These are phyloP conservation scores for Biscogniauxia mediterranea DNA, from an alignment of 2,329 filamentous ascomycete species.

Conservation along the genomic window DNA sequence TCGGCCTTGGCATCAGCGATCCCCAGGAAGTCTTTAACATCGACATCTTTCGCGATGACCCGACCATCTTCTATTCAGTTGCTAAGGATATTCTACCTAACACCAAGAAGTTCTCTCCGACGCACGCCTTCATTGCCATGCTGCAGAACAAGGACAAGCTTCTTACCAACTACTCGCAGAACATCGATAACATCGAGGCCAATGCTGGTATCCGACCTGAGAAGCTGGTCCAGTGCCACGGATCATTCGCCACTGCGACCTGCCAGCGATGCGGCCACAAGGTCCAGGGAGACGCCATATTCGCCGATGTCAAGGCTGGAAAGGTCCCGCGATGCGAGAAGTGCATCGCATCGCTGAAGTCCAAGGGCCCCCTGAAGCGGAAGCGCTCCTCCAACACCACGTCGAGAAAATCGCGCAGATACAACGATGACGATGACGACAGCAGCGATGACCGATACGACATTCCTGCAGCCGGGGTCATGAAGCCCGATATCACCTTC, in stretches of 20 bases:
- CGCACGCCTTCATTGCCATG: conserved; percentile 88
- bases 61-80: conserved; percentile 84
- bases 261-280: conserved; percentile 79
- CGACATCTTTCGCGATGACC: conserved; percentile 78
- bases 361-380: conserved; percentile 51
- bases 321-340: conserved; percentile 73
- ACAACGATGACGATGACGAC: conserved; percentile 44
- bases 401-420: conserved; percentile 32
- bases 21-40: conserved; percentile 97
- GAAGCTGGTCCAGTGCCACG: conserved; percentile 93
- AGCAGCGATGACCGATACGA: conserved; percentile 56
- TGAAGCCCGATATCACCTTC: conserved; percentile 98
- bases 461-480: conserved; percentile 70
- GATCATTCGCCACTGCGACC: conserved; percentile 88
- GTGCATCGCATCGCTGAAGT: conserved; percentile 59
- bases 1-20: conserved; percentile 68
- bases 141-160: conserved; percentile 86
- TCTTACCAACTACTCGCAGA: conserved; percentile 96
- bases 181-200: conserved; percentile 94
- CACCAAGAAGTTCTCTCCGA: conserved; percentile 79
- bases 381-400: conserved; percentile 49
- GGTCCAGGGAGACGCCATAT: conserved; percentile 74
- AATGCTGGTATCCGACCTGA: conserved; percentile 77
- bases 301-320: conserved; percentile 73
- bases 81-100: conserved; percentile 85